Percentiles rank a stretch among this genome's conserved stretches.
Evolutionary conservation across 1,139 yeast genomes (phyloP).

Genomic region (Protomyces arabidopsidicola): DNA sequence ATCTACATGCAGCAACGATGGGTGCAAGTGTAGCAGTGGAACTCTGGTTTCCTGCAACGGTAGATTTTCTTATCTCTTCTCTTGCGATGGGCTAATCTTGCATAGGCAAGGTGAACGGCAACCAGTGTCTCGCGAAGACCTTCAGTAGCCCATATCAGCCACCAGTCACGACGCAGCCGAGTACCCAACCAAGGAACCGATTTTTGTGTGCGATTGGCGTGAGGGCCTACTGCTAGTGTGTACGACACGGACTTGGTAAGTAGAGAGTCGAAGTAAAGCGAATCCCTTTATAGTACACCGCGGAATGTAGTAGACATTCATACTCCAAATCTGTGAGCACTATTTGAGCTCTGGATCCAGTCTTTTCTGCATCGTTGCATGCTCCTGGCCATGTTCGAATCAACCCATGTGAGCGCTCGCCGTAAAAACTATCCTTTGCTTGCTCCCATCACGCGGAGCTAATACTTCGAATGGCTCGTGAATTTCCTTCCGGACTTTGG

Average conservation of each 20-base stretch:
- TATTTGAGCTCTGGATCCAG: too few species aligned
- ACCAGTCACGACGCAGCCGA: not conserved
- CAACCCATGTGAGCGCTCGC: too few species aligned
- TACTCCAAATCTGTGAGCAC: too few species aligned
- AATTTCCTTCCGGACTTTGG: too few species aligned
- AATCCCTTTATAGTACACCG: not conserved
- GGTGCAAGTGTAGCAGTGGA: not conserved
- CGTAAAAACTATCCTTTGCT: too few species aligned
- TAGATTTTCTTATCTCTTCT: not conserved
- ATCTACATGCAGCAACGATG: not conserved
- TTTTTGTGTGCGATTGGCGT: not conserved
- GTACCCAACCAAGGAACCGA: not conserved
- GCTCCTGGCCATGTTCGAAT: too few species aligned
- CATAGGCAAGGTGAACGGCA: not conserved
- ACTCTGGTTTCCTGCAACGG: not conserved
- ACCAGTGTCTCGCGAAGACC: not conserved
- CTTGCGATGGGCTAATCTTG: not conserved
- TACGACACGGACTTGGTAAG: not conserved
- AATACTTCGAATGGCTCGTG: too few species aligned
- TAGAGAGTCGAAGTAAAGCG: conserved; percentile 39
- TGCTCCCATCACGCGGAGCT: too few species aligned
- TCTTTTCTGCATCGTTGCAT: too few species aligned
- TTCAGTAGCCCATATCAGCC: not conserved
- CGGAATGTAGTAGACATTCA: too few species aligned
- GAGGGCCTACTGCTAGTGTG: not conserved